These are phyloP conservation scores for Musa troglodytarum DNA, from an alignment of 176 grass and related monocot genomes.

Conservation along the genomic window DNA sequence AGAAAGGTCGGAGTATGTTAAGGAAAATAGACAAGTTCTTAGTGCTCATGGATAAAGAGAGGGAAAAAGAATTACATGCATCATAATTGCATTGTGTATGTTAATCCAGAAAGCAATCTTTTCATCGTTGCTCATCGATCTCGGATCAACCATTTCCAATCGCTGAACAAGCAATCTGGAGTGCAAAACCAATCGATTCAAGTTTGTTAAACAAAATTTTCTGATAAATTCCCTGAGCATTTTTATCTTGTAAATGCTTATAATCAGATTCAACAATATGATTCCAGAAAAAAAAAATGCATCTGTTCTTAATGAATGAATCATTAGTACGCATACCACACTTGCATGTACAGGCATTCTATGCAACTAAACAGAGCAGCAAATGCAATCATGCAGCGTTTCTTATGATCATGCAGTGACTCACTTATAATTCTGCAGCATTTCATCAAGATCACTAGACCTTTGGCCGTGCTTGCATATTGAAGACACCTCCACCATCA, in stretches of 20 bases:
- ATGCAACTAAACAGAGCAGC: too few species aligned
- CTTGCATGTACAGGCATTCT: too few species aligned
- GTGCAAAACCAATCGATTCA: constrained; percentile 2
- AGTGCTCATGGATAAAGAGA: not conserved
- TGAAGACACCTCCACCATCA: constrained; percentile 58
- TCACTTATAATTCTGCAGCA: constrained; percentile 74
- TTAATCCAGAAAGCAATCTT: constrained; percentile 97
- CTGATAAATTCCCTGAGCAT: not conserved
- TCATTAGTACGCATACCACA: too few species aligned
- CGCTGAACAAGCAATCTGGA: constrained; percentile 60
- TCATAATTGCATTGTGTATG: constrained; percentile 92
- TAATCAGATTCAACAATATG: too few species aligned
- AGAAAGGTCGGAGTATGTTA: too few species aligned
- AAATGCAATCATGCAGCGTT: too few species aligned
- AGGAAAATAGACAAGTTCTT: too few species aligned
- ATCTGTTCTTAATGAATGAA: too few species aligned
- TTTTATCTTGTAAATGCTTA: not conserved
- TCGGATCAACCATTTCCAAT: constrained; percentile 54
- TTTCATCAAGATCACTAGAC: constrained; percentile 40
- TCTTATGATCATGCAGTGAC: not conserved
- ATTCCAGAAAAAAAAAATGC: too few species aligned
- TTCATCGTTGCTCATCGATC: constrained; percentile 61
- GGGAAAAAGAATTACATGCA: constrained; percentile 69
- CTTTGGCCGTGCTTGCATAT: constrained; percentile 50
- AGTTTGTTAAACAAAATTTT: not conserved